Evolutionary conservation across 495 filamentous ascomycete species (phyloP), one percentile per base, ranked within the genome.

Genomic region (Penicillium simplicissimum): DNA sequence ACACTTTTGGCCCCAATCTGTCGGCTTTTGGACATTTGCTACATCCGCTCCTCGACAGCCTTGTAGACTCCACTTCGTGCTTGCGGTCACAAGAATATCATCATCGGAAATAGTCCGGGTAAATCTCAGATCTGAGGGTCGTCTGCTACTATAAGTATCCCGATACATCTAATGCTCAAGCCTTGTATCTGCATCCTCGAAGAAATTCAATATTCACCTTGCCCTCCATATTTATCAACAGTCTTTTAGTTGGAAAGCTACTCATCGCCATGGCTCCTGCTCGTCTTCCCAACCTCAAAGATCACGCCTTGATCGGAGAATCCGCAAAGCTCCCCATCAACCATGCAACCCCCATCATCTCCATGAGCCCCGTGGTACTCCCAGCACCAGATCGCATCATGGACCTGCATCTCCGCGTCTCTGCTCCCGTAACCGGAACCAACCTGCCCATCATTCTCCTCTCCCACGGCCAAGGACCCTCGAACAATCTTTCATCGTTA

Each of bases 361-460:
- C 75, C 0, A 66, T 76, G 53, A 78, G 71, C 58, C 79, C 77
- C 3, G 56, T 80, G 14, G 66, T 79, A 10, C 49, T 63, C 8
- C 38, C 48, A 17, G 49, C 61, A 11, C 61, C 61, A 40, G 56
- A 63, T 11, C 61, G 61, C 34, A 59, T 59, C 40, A 52, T 59
- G 56, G 61, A 63, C 35, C 10, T 63, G 21, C 61, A 63, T 23
- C 10, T 63, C 2, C 48, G 49, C 8, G 42, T 63, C 9, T 55
- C 61, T 9, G 61, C 61, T 0, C 61, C 61, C 1, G 49, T 77
- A 21, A 70, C 67, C 5, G 76, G 72, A 1, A 33, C 56, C 15
- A 61, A 67, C n/a, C 64, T 81, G 10, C 78, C 79, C 9, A 72
- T 80, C 15, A 70, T 81, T 31, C 66, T 81, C 5, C 62, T 81